phyloP scores from a whole-genome alignment of 306 rosid species.

The Astragalus glycyphyllos region DNA sequence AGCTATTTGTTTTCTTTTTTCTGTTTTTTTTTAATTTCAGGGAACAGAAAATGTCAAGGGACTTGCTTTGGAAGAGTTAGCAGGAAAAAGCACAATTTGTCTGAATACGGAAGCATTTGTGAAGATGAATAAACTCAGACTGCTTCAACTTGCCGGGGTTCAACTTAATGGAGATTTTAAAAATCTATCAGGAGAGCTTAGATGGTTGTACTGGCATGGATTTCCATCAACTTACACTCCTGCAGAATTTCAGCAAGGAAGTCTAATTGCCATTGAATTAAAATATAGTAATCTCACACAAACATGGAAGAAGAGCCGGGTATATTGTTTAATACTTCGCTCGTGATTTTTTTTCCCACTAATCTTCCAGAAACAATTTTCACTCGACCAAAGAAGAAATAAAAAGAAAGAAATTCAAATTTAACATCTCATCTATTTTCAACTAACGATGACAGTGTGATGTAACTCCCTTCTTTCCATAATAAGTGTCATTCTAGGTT shows the following conservation, averaged over 20 bases:
- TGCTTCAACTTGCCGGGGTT: conserved; percentile 17
- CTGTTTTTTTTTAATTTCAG: not conserved
- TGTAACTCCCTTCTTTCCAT: too few relatives aligned
- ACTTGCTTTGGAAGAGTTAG: not conserved
- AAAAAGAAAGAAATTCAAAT: too few relatives aligned
- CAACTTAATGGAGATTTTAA: not conserved
- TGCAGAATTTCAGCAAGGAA: not conserved
- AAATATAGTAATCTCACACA: conserved; percentile 4
- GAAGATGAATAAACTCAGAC: conserved; percentile 35
- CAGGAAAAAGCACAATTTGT: not conserved
- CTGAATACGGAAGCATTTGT: not conserved
- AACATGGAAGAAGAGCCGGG: conserved; percentile 18
- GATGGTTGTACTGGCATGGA: conserved; percentile 20
- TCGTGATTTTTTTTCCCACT: too few relatives aligned
- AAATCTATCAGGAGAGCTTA: not conserved
- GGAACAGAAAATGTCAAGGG: conserved; percentile 41
- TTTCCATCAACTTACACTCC: conserved; percentile 1
- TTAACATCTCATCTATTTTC: too few relatives aligned
- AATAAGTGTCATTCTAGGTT: too few relatives aligned
- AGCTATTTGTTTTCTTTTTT: not conserved
- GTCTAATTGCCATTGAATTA: conserved; percentile 2
- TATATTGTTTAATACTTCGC: not conserved
- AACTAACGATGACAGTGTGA: too few relatives aligned
- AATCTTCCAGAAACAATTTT: too few relatives aligned
- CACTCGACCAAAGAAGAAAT: too few relatives aligned